Conservation (phyloP, 108 stramenopile species). For the Licmophora abbreviata region DNA sequence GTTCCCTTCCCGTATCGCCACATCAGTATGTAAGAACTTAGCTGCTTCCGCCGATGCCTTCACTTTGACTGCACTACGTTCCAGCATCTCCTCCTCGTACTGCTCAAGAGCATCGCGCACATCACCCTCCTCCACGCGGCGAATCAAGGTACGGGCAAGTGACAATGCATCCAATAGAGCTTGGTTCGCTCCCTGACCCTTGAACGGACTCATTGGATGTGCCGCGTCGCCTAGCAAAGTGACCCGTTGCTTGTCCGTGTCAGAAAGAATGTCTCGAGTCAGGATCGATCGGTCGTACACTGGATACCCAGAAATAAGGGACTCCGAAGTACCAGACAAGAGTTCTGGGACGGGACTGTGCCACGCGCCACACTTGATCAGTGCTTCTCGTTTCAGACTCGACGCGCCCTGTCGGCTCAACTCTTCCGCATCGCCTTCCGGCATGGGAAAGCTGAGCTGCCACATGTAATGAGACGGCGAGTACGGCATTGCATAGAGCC, state of each 20-base stretch:
- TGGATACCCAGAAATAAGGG: constrained; percentile 75
- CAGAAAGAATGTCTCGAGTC: constrained; percentile 16
- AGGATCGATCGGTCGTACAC: constrained; percentile 74
- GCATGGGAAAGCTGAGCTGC: constrained; percentile 77
- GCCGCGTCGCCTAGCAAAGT: constrained; percentile 76
- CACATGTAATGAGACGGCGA: constrained; percentile 71
- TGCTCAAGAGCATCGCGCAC: constrained; percentile 23
- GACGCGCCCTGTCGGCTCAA: constrained; percentile 31
- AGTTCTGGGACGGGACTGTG: constrained; percentile 61
- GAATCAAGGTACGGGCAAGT: constrained; percentile 37
- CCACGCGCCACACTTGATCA: constrained; percentile 49
- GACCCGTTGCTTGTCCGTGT: constrained; percentile 7
- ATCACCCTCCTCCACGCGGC: not conserved
- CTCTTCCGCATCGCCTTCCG: constrained; percentile 41
- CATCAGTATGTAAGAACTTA: constrained; percentile 46
- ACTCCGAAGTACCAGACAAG: constrained; percentile 33
- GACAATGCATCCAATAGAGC: constrained; percentile 69
- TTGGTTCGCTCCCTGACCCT: constrained; percentile 87
- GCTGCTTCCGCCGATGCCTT: constrained; percentile 59
- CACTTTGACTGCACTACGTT: constrained; percentile 47
- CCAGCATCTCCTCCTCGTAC: constrained; percentile 57
- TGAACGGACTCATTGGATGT: constrained; percentile 84
- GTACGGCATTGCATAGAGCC: constrained; percentile 81
- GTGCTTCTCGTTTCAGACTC: constrained; percentile 53
- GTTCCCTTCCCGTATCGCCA: constrained; percentile 52